These are phyloP conservation scores for Cardamine occulta DNA, from an alignment of 345 rosid genomes.

Conservation along the genomic window DNA sequence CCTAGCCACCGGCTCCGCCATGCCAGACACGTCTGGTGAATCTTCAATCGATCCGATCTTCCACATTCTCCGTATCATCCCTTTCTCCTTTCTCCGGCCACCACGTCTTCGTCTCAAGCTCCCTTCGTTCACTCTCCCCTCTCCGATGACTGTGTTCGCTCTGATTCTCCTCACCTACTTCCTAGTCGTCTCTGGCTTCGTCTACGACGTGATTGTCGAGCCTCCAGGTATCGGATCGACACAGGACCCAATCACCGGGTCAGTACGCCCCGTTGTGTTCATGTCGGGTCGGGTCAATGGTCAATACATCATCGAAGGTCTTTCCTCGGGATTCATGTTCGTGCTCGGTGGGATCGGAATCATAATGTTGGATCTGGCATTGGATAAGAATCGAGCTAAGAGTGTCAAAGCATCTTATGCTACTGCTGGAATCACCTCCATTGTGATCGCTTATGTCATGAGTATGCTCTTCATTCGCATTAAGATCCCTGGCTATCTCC, in stretches of 20 bases:
- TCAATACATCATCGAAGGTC: constrained; percentile 97
- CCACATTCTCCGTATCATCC: constrained; percentile 62
- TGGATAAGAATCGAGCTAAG: constrained; percentile 86
- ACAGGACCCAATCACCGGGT: constrained; percentile 84
- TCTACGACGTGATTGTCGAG: constrained; percentile 94
- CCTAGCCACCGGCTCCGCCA: constrained; percentile 35
- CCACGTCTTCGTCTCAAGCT: constrained; percentile 94
- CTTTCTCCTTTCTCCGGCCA: constrained; percentile 74
- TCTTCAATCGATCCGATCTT: constrained; percentile 72
- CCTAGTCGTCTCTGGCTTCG: constrained; percentile 88
- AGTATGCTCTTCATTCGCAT: constrained; percentile 96
- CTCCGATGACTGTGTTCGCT: constrained; percentile 85
- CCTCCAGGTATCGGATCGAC: constrained; percentile 97
- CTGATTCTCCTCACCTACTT: constrained; percentile 93
- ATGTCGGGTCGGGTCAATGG: constrained; percentile 90
- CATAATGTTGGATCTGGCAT: constrained; percentile 81
- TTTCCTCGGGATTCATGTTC: constrained; percentile 97
- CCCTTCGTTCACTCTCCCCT: constrained; percentile 81
- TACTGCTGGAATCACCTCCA: constrained; percentile 70
- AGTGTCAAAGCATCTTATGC: constrained; percentile 82
- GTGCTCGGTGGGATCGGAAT: constrained; percentile 88
- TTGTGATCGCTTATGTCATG: constrained; percentile 81
- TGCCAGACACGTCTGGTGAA: constrained; percentile 16
- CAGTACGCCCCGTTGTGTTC: constrained; percentile 92
- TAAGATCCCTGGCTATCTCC: constrained; percentile 94